A percentile compares a stretch with the other conserved stretches of the same genome.
phyloP scores from a whole-genome alignment of 306 rosid genomes.

The Vigna reflexopilosa region DNA sequence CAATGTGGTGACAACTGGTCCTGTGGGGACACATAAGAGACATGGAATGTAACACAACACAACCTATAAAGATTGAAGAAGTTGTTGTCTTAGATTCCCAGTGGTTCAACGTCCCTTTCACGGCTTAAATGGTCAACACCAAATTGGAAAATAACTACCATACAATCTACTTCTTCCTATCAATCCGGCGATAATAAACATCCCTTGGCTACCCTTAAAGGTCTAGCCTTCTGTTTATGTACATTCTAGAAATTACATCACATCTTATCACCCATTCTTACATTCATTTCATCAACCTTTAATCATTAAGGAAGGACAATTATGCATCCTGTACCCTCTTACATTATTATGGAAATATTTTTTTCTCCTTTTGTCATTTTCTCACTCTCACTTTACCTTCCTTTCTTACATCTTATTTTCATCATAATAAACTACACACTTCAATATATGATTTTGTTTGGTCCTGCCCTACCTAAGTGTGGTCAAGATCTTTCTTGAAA shows the following conservation, averaged over 20 bases:
- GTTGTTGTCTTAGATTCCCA: neutral
- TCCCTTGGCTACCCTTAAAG: slow-evolving; percentile 24
- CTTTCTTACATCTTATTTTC: neutral
- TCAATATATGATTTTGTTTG: neutral
- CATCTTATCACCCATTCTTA: neutral
- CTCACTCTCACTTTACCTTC: slow-evolving; percentile 2
- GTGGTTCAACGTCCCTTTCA: slow-evolving; percentile 47
- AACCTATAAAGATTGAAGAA: neutral
- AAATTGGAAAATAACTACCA: slow-evolving; percentile 31
- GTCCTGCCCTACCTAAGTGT: slow-evolving; percentile 31
- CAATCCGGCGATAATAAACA: slow-evolving; percentile 52
- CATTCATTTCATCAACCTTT: slow-evolving; percentile 17
- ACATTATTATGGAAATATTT: neutral
- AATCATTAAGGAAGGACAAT: slow-evolving; percentile 33
- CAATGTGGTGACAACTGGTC: neutral
- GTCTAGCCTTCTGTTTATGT: neutral
- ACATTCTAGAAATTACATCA: slow-evolving; percentile 7
- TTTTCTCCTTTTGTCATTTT: neutral
- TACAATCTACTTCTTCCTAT: slow-evolving; percentile 45
- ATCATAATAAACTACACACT: neutral
- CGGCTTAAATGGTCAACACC: slow-evolving; percentile 40
- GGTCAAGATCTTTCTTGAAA: slow-evolving; percentile 37
- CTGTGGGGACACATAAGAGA: too few species aligned
- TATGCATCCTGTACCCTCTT: slow-evolving; percentile 10
- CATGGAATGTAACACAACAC: neutral